Conservation (phyloP, 192 early-diverging fungal genomes). For the Physocladia obscura region DNA sequence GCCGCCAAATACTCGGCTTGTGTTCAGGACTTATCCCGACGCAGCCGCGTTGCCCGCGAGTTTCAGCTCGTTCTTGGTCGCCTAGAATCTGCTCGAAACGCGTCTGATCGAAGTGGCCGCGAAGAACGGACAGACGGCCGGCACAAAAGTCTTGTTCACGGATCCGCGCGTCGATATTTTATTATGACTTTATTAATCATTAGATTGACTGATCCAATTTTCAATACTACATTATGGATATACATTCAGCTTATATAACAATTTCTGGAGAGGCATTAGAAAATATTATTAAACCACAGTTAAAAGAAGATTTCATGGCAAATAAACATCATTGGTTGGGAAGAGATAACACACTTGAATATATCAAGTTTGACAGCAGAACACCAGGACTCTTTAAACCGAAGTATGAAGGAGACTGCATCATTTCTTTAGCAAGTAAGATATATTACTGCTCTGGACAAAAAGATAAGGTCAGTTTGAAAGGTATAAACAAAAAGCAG, state of each 20-base stretch:
- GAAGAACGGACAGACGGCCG: too few species aligned
- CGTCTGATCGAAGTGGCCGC: too few species aligned
- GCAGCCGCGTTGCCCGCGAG: too few species aligned
- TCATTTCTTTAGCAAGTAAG: not conserved
- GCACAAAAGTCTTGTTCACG: too few species aligned
- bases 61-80: too few species aligned
- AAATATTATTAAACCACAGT: slow-evolving; percentile 10
- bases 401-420: not conserved
- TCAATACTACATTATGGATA: slow-evolving; percentile 4
- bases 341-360: slow-evolving; percentile 13
- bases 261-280: slow-evolving; percentile 3
- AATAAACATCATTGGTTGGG: slow-evolving; percentile 12
- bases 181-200: slow-evolving; percentile 22
- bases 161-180: too few species aligned
- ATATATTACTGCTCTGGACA: slow-evolving; percentile 7
- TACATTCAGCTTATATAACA: slow-evolving; percentile 9
- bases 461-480: slow-evolving; percentile 9
- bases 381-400: not conserved
- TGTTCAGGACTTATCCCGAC: too few species aligned
- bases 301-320: not conserved
- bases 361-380: not conserved
- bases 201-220: not conserved
- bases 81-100: too few species aligned
- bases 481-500: not conserved
- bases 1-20: too few species aligned